These are phyloP conservation scores for Aspergillus thermomutatus DNA, from an alignment of 2,329 filamentous ascomycete genomes.

Conservation along the genomic window DNA sequence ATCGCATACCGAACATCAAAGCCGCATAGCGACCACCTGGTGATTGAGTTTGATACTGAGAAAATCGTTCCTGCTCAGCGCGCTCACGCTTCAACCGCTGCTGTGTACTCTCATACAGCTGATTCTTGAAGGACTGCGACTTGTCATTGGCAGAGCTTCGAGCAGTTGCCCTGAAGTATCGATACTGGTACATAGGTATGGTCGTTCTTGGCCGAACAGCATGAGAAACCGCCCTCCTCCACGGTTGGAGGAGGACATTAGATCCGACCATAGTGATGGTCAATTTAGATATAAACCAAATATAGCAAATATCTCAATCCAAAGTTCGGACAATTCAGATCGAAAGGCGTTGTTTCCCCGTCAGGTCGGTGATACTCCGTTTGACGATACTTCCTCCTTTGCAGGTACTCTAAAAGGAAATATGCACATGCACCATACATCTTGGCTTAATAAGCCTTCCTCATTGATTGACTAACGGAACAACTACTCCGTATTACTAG, in stretches of 20 bases:
- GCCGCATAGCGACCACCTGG: conserved; percentile 38
- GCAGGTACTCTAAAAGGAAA: no score
- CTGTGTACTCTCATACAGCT: conserved; percentile 60
- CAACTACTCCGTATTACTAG: background rate
- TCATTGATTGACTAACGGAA: background rate
- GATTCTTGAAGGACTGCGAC: conserved; percentile 54
- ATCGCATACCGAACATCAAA: conserved; percentile 32
- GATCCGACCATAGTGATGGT: conserved; percentile 18
- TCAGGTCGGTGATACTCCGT: background rate
- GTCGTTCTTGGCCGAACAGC: conserved; percentile 10
- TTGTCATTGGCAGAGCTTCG: conserved; percentile 25
- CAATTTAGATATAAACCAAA: background rate
- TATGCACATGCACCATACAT: background rate
- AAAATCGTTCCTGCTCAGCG: conserved; percentile 52
- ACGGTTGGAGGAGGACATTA: conserved; percentile 11
- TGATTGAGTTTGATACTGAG: conserved; percentile 42
- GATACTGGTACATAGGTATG: conserved; percentile 11
- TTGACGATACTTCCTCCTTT: background rate
- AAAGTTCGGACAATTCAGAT: background rate
- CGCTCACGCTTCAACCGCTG: conserved; percentile 58
- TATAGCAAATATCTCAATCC: background rate
- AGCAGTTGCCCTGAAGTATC: conserved; percentile 21
- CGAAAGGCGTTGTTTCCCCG: background rate
- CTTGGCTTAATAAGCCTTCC: background rate
- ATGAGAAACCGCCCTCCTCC: conserved; percentile 15